These are phyloP conservation scores for Pyronema omphalodes DNA, from an alignment of 495 filamentous ascomycete genomes.

Conservation along the genomic window DNA sequence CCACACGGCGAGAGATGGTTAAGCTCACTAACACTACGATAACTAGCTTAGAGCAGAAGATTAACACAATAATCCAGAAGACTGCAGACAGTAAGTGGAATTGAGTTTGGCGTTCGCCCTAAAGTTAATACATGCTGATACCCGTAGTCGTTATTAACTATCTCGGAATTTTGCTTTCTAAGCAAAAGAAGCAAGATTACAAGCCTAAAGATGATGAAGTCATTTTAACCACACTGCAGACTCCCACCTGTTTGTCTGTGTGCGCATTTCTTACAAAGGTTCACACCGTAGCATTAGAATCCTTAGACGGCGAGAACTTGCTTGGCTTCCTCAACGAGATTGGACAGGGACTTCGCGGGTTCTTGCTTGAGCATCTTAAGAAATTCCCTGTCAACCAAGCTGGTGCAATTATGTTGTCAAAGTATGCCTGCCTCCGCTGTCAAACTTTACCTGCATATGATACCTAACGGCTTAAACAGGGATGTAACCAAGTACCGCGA, in stretches of 20 bases:
- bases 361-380: constrained; percentile 84
- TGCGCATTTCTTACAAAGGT: constrained; percentile 55
- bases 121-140: neutral
- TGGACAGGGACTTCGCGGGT: constrained; percentile 51
- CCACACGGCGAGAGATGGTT: constrained; percentile 77
- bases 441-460: no score
- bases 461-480: constrained; percentile 8
- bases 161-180: constrained; percentile 51
- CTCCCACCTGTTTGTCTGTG: constrained; percentile 62
- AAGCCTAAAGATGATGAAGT: constrained; percentile 70
- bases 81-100: constrained; percentile 44
- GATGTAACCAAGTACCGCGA: constrained; percentile 84
- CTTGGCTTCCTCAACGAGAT: constrained; percentile 68
- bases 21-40: constrained; percentile 56
- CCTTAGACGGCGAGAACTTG: constrained; percentile 63
- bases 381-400: constrained; percentile 80
- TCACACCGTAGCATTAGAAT: constrained; percentile 38
- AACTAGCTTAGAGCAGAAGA: constrained; percentile 68
- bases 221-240: constrained; percentile 66
- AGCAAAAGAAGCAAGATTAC: constrained; percentile 86
- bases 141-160: constrained; percentile 49
- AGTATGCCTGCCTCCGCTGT: constrained; percentile 21
- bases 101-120: neutral
- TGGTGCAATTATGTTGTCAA: constrained; percentile 84
- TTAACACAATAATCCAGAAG: constrained; percentile 67